phyloP scores from a whole-genome alignment of 257 asterid species.

The Euphrasia confusa region DNA sequence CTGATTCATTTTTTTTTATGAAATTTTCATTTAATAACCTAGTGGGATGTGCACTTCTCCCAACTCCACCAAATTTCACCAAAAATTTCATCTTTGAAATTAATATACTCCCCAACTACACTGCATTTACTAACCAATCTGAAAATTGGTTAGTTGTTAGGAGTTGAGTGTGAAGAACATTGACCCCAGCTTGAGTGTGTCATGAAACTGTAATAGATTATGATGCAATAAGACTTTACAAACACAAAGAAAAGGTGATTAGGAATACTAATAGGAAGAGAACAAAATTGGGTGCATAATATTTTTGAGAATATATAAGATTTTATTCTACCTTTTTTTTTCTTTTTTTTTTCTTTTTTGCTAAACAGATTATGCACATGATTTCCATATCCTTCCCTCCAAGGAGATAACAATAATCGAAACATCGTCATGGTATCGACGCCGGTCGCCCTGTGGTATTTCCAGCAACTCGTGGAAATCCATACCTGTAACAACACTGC shows the following conservation, averaged over 20 bases:
- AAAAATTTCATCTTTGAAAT: neutral
- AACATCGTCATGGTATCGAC: constrained; percentile 94
- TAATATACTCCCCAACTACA: constrained; percentile 1
- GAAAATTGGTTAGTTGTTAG: neutral
- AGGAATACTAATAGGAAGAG: constrained; percentile 16
- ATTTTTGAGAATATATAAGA: constrained; percentile 15
- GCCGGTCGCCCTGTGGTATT: constrained; percentile 91
- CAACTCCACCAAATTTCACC: neutral
- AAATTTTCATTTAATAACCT: too few relatives aligned
- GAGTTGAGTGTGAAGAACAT: neutral
- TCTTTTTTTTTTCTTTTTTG: constrained; percentile 14
- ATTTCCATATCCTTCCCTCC: constrained; percentile 98
- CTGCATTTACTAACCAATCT: neutral
- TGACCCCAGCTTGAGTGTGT: neutral
- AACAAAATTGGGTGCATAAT: constrained; percentile 43
- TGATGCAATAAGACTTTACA: constrained; percentile 32
- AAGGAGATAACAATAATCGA: constrained; percentile 91
- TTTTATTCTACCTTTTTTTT: constrained; percentile 17
- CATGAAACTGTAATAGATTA: constrained; percentile 25
- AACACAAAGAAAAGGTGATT: constrained; percentile 25
- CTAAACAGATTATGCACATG: constrained; percentile 52
- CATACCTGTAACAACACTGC: constrained; percentile 50
- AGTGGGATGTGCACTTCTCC: neutral
- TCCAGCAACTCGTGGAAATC: constrained; percentile 90
- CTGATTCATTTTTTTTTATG: too few relatives aligned